Evolutionary conservation across 352 stramenopile species (phyloP), one percentile per base, ranked within the genome.

Genomic region (Aphanomyces stellatus): DNA sequence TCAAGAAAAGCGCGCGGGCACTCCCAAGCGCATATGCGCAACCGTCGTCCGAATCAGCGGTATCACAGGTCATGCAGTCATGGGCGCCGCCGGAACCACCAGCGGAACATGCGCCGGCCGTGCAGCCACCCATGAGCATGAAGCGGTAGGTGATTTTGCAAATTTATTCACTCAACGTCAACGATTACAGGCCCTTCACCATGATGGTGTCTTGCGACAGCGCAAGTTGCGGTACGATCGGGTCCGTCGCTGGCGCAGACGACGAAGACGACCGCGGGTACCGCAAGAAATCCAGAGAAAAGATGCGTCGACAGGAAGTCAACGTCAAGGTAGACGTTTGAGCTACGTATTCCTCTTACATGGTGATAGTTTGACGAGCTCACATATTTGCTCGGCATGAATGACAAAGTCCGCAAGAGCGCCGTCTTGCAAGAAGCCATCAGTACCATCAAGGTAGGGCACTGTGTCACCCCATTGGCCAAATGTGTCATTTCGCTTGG

Each of bases 261-360:
- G 51, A 70, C 40, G 78, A 90, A 60, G 80, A 88, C 34, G 78
- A 87, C 43, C 74, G 80, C 55, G 79, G 81, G 8, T 85, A 78
- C 55, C 74, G 80, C 19, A 91, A 91, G 66, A 91, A 91, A 55
- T 89, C 80, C 17, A 71, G 82, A 15, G 82, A 91, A 48, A 91
- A 88, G 69, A 88, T 88, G 78, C 75, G 80, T 37, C 77, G 82
- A 65, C 82, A 88, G 71, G 82, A 91, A 67, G 82, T 91, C 43
- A 91, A 91, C 65, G 75, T 88, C 62, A 88, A 88, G 78, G 80
- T 88, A 71, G n/a, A n/a, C 33, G 53, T 51, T 30, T n/a, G 57
- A 60, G 17, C 49, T 10, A 34, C 8, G 64, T 43, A 28, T 3
- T n/a, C 33, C 61, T 70, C 15, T 25, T 8, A 62, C 19, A 2